These are phyloP conservation scores for Globisporangium viniferum DNA, from an alignment of 352 stramenopile genomes.

Conservation along the genomic window DNA sequence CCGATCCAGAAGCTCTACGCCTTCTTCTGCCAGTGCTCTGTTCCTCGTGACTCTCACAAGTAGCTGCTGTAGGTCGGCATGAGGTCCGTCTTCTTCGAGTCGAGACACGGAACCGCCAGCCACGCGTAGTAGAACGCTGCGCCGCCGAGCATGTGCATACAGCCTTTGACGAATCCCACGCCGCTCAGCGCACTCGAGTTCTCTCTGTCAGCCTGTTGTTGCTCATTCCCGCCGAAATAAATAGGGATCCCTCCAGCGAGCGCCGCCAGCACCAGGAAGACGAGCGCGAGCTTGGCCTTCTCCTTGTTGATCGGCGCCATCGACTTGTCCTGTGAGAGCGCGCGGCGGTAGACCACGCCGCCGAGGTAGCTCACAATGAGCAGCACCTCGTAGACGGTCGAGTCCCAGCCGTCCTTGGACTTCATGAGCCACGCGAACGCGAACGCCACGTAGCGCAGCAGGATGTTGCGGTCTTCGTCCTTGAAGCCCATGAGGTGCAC, in stretches of 20 bases:
- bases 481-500: constrained; percentile 84
- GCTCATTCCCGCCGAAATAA: constrained; percentile 28
- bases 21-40: constrained; percentile 22
- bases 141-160: constrained; percentile 66
- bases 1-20: constrained; percentile 37
- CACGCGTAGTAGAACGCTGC: constrained; percentile 77
- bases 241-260: constrained; percentile 47
- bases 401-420: constrained; percentile 79
- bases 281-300: constrained; percentile 50
- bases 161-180: constrained; percentile 56
- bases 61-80: constrained; percentile 65
- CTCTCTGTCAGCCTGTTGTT: constrained; percentile 1
- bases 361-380: constrained; percentile 59
- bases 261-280: constrained; percentile 36
- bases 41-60: constrained; percentile 28
- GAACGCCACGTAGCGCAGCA: constrained; percentile 84
- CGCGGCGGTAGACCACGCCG: constrained; percentile 50
- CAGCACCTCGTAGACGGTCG: constrained; percentile 61
- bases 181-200: constrained; percentile 35
- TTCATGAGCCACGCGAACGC: constrained; percentile 83
- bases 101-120: constrained; percentile 69
- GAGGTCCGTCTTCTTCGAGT: constrained; percentile 82
- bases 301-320: constrained; percentile 55
- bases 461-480: constrained; percentile 81
- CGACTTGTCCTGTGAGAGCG: constrained; percentile 37